Percentiles rank a stretch among this genome's conserved stretches.
Evolutionary conservation across 371 early-diverging fungal genomes (phyloP).

Genomic region (Phascolomyces articulosus): DNA sequence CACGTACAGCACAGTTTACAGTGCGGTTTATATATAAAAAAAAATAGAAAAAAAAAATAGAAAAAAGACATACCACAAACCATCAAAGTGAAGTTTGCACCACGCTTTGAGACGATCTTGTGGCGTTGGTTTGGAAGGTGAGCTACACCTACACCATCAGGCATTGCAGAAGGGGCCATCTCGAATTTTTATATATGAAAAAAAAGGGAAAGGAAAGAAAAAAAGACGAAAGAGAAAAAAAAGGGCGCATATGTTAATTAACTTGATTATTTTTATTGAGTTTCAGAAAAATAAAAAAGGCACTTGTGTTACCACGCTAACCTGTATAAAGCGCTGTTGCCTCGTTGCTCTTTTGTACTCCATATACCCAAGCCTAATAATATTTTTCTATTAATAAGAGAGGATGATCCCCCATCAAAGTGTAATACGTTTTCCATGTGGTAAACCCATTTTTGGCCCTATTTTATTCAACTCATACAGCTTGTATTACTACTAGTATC

Average conservation of each 20-base stretch:
- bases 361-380: background rate
- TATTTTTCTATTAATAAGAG: no score
- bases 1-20: no score
- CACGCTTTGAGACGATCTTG: conserved; percentile 89
- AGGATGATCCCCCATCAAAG: background rate
- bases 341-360: background rate
- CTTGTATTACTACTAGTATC: no score
- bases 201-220: background rate
- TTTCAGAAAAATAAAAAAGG: background rate
- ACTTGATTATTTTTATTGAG: background rate
- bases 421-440: background rate
- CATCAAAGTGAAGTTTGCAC: conserved; percentile 92
- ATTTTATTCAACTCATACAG: no score
- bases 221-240: background rate
- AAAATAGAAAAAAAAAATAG: background rate
- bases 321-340: background rate
- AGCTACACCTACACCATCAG: conserved; percentile 85
- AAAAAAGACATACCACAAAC: conserved; percentile 78
- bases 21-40: background rate
- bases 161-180: conserved; percentile 40
- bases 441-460: background rate
- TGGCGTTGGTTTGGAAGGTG: conserved; percentile 97
- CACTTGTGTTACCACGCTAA: conserved; percentile 1
- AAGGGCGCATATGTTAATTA: conserved; percentile 3
- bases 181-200: background rate